A percentile compares a stretch with the other conserved stretches of the same genome.
These are phyloP conservation scores for Saccharomyces hybrid DNA, from an alignment of 1,139 yeast species.

Conservation along the genomic window DNA sequence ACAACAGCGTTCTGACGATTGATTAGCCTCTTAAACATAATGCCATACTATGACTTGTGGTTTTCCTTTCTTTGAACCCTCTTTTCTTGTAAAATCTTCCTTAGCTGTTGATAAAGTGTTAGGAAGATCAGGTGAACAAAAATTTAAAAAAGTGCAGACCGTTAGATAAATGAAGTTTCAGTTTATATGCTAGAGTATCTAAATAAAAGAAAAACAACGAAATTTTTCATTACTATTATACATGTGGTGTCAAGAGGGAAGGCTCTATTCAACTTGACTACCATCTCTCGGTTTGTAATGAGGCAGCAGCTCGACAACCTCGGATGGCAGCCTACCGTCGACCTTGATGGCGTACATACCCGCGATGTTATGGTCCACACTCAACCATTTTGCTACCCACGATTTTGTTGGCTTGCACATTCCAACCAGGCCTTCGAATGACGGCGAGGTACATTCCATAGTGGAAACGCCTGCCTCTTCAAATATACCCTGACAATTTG, in stretches of 20 bases:
- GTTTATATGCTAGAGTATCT: background rate
- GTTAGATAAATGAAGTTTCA: background rate
- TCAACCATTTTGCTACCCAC: slow-evolving; percentile 97
- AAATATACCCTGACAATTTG: slow-evolving; percentile 86
- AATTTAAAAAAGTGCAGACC: background rate
- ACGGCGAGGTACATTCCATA: slow-evolving; percentile 91
- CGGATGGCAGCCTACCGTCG: slow-evolving; percentile 86
- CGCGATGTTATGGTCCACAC: slow-evolving; percentile 82
- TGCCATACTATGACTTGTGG: background rate
- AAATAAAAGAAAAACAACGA: background rate
- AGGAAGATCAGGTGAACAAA: too few relatives aligned
- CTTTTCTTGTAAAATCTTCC: background rate
- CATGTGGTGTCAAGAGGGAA: background rate
- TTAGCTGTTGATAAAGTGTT: background rate
- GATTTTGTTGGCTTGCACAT: slow-evolving; percentile 78
- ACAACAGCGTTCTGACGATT: background rate
- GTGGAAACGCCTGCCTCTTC: slow-evolving; percentile 78
- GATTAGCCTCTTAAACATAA: background rate
- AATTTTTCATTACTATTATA: slow-evolving; percentile 1
- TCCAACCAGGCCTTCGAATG: slow-evolving; percentile 94
- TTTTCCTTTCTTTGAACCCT: background rate
- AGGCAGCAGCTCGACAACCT: slow-evolving; percentile 64
- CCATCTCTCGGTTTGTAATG: slow-evolving; percentile 96
- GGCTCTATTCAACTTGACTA: slow-evolving; percentile 64
- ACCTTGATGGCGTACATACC: slow-evolving; percentile 94